Evolutionary conservation across 2,329 filamentous ascomycete species (phyloP).

Genomic region (Davidsoniella virescens): DNA sequence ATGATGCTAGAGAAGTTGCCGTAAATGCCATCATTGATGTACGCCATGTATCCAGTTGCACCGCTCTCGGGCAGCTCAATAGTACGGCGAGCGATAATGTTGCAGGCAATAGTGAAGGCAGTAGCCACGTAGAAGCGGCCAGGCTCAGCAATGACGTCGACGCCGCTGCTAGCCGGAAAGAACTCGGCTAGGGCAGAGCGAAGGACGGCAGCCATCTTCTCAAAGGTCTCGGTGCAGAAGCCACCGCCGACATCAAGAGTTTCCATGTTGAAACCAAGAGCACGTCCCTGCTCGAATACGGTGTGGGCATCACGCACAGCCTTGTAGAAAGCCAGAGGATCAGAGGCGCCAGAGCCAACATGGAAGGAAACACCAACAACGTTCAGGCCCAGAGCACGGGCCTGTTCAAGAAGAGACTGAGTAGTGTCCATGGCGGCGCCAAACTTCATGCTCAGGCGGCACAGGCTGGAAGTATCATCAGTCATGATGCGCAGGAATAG

Average conservation of each 20-base stretch:
- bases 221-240: slow-evolving; percentile 81
- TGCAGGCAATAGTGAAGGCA: slow-evolving; percentile 88
- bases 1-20: slow-evolving; percentile 99
- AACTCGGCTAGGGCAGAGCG: slow-evolving; percentile 68
- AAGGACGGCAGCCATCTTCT: slow-evolving; percentile 71
- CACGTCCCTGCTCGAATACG: slow-evolving; percentile 73
- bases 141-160: slow-evolving; percentile 87
- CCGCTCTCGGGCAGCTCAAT: slow-evolving; percentile 53
- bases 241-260: slow-evolving; percentile 90
- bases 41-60: slow-evolving; percentile 79
- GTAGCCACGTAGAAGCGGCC: slow-evolving; percentile 90
- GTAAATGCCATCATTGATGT: slow-evolving; percentile 94
- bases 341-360: slow-evolving; percentile 87
- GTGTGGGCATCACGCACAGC: slow-evolving; percentile 76
- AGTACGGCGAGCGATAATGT: slow-evolving; percentile 87
- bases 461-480: slow-evolving; percentile 87
- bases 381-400: slow-evolving; percentile 68
- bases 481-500: slow-evolving; percentile 90
- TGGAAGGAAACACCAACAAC: slow-evolving; percentile 96
- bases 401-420: slow-evolving; percentile 58
- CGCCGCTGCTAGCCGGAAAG: slow-evolving; percentile 55
- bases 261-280: slow-evolving; percentile 64
- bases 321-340: slow-evolving; percentile 80
- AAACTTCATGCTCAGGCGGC: slow-evolving; percentile 93
- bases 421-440: slow-evolving; percentile 78